phyloP scores from a whole-genome alignment of 768 basidiomycete genomes.

The Auriculariales sp. region DNA sequence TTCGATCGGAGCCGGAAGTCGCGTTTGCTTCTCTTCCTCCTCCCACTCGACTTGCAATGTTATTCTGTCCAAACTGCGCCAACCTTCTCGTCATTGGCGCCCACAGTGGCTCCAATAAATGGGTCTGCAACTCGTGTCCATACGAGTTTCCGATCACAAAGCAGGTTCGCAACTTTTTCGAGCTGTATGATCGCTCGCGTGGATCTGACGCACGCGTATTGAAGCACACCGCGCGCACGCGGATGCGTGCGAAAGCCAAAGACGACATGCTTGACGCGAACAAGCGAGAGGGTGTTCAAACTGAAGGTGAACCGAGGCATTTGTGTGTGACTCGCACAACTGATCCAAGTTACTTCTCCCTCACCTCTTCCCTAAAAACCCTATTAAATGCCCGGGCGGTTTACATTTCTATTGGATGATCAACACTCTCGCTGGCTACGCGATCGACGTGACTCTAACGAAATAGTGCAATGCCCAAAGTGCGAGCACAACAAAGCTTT shows the following conservation, averaged over 20 bases:
- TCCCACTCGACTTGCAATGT: too few species aligned
- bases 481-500: slow-evolving; percentile 81
- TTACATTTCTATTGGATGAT: too few species aligned
- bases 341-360: too few species aligned
- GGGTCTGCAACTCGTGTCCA: slow-evolving; percentile 86
- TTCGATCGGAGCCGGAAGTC: too few species aligned
- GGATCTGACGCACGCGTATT: background rate
- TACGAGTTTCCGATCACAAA: slow-evolving; percentile 90
- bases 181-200: background rate
- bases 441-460: background rate
- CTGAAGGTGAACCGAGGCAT: slow-evolving; percentile 55
- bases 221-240: slow-evolving; percentile 91
- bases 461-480: slow-evolving; percentile 42
- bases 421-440: too few species aligned
- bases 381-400: too few species aligned
- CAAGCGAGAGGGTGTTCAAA: slow-evolving; percentile 86
- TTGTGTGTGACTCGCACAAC: too few species aligned
- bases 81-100: slow-evolving; percentile 71
- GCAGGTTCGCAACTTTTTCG: slow-evolving; percentile 34
- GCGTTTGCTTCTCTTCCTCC: too few species aligned
- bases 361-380: too few species aligned
- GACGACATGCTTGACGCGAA: slow-evolving; percentile 95
- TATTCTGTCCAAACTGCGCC: slow-evolving; percentile 90
- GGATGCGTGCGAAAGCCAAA: slow-evolving; percentile 71
- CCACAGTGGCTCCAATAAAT: slow-evolving; percentile 76